Evolutionary conservation across 140 eudicot genomes (phyloP).

Genomic region (Bidens hawaiensis): DNA sequence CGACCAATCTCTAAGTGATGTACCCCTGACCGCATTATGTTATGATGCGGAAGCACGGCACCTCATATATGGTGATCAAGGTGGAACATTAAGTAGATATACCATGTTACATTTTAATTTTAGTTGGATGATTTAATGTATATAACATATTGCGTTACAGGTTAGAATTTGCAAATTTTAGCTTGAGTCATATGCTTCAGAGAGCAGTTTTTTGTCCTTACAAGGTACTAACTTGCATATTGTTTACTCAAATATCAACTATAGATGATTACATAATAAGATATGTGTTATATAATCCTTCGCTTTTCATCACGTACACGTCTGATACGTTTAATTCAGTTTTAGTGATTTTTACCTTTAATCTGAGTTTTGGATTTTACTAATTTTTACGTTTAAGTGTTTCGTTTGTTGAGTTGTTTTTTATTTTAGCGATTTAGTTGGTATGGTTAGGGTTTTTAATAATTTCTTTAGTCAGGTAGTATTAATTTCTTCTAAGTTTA

Average conservation of each 20-base stretch:
- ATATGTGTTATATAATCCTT: slow-evolving; percentile 20
- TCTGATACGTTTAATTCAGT: no score
- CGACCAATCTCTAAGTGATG: slow-evolving; percentile 61
- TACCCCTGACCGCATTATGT: slow-evolving; percentile 66
- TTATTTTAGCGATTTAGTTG: no score
- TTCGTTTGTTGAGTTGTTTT: no score
- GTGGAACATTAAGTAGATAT: slow-evolving; percentile 57
- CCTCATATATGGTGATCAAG: slow-evolving; percentile 90
- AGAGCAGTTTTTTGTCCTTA: slow-evolving; percentile 62
- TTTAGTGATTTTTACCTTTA: no score
- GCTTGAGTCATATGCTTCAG: slow-evolving; percentile 68
- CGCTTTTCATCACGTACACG: no score
- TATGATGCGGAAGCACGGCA: slow-evolving; percentile 47
- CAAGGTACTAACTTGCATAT: slow-evolving; percentile 49
- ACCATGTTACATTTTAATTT: neutral
- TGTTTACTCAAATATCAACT: slow-evolving; percentile 1
- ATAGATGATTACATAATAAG: neutral
- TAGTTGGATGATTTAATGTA: slow-evolving; percentile 9
- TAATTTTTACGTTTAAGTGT: no score
- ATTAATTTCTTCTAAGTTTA: no score
- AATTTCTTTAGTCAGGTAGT: no score
- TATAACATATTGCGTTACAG: slow-evolving; percentile 37
- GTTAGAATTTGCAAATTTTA: slow-evolving; percentile 67
- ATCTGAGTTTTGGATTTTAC: no score
- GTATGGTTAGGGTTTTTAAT: no score